Base-by-base conservation (phyloP, 2,329 filamentous ascomycete genomes). In the Hypomyces rosellus region DNA sequence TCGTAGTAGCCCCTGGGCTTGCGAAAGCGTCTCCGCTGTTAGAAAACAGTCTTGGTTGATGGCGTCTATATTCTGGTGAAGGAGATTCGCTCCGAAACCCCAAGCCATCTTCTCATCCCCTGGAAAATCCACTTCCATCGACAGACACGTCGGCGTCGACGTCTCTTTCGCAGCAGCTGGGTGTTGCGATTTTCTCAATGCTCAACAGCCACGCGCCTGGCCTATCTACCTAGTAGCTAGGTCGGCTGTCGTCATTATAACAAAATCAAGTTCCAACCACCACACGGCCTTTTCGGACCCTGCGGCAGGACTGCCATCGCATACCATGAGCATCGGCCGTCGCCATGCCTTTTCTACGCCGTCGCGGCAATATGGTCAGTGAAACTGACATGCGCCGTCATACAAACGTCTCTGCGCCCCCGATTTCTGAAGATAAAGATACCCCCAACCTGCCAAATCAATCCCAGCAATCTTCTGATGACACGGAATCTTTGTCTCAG, bases 321-420 rank as follows among this genome's bases (percentile, higher is more conserved):
- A 59, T 65, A 68, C 56, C 63, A 73, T 72, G 69, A 69, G 55
- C 64, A 63, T 56, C 51, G 52, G 59, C 62, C 61, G 64, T 63
- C 63, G 68, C 57, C 61, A 82, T 82, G 79, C 77, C 79, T 61
- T 80, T 82, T 59, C 71, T 82, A 69, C 79, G 79, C 69, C 78
- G 78, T 66, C 78, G 77, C 65, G 78, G 77, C 70, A 78, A 76
- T 61, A 70, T 74, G 72, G 77, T 74, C 69, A 80, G 75, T 72
- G 78, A 82, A 63, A 73, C 71, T 55, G 77, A 82, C 57, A 79
- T 78, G 70, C 76, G 76, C 63, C 76, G 76, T 48, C 77, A 77
- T 59, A 74, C 73, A 48, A 62, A 71, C 53, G 60, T 66, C 54
- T 62, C 63, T 50, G 54, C 59, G 44, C 58, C 63, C 46, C 63